Base-by-base conservation (phyloP, 257 asterid genomes). In the Cordia subcordata region DNA sequence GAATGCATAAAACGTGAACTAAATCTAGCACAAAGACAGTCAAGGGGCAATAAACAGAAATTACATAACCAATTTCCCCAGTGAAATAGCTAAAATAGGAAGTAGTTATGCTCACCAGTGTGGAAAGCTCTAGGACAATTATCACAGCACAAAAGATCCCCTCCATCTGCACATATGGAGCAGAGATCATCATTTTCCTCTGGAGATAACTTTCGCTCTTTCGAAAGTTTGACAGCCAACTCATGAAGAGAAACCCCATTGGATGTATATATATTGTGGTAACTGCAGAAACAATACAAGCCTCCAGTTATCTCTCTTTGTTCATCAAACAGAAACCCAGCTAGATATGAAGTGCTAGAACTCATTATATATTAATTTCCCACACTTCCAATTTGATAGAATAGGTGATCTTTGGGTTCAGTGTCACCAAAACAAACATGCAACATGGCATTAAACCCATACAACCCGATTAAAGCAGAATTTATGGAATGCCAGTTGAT, bases 61-160 rank as follows among this genome's bases (percentile, higher is more conserved):
- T n/a, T 61, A 1, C 18, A 5, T 4, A 10, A 47, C 20, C 50
- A 45, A 60, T 27, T 18, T 49, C 35, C 46, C 32, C 56, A 0
- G 40, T 27, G 11, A 32, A 13, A 19, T 11, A 38, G 4, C n/a
- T 10, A 61, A 38, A 57, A 63, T 42, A 16, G 62, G 12, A 61
- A 33, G 5, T 49, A 35, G 18, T 37, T 54, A 64, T 39, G 64
- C 82, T 70, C 49, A 88, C 96, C 96, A 54, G 58, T 0, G 79
- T 89, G 99, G 68, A 86, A 93, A 72, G 96, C 85, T 73, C 99
- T 82, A 14, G 96, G 96, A 68, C 99, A 93, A 27, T 63, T 77
- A 59, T 86, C 96, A 69, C 97, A 93, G 84, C 96, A 82, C 63
- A 89, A 58, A 60, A 93, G 76, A 65, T 86, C 78, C 53, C 97